phyloP scores from a whole-genome alignment of 306 rosid genomes.

The Acacia confusa region DNA sequence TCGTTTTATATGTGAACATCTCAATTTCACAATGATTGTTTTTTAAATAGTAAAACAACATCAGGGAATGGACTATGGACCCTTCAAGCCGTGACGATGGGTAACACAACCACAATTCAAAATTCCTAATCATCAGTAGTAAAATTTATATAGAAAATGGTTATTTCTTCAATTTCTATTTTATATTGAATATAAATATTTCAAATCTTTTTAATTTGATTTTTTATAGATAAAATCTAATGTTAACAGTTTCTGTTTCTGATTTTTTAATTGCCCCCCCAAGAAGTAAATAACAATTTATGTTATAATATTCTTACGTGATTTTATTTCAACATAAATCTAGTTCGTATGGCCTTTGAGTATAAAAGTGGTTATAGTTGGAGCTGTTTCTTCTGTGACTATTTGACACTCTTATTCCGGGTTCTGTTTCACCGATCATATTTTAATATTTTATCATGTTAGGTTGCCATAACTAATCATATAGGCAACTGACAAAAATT shows the following conservation, averaged over 20 bases:
- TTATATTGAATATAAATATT: neutral
- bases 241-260: too few species aligned
- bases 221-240: neutral
- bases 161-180: neutral
- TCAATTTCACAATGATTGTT: neutral
- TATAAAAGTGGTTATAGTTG: neutral
- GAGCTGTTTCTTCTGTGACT: neutral
- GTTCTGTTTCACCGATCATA: neutral
- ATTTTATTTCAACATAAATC: neutral
- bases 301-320: neutral
- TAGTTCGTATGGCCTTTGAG: neutral
- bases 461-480: neutral
- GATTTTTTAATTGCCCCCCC: too few species aligned
- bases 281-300: too few species aligned
- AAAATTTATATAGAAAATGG: neutral
- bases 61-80: neutral
- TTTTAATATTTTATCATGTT: neutral
- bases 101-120: neutral
- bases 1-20: neutral
- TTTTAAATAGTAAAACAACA: neutral
- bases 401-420: neutral
- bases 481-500: conserved; percentile 9
- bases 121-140: neutral
- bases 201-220: neutral
- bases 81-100: neutral